These are phyloP conservation scores for Teunomyces kruisii DNA, from an alignment of 805 yeast genomes.

Conservation along the genomic window DNA sequence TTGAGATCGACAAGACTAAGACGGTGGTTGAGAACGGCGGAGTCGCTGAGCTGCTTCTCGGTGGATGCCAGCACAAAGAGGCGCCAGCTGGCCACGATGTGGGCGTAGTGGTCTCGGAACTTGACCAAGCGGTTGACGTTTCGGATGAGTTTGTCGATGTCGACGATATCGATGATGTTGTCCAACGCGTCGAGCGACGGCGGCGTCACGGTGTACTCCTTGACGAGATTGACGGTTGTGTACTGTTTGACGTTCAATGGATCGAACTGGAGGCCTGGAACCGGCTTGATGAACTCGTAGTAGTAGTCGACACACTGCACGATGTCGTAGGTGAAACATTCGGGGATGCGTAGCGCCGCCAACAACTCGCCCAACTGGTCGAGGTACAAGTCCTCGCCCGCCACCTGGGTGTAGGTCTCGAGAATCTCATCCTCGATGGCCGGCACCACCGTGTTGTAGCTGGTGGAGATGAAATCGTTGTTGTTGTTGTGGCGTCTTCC, in stretches of 20 bases:
- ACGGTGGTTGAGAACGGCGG: constrained; percentile 13
- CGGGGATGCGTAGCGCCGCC: constrained; percentile 25
- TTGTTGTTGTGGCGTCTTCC: background rate
- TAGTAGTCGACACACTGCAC: constrained; percentile 29
- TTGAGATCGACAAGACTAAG: constrained; percentile 30
- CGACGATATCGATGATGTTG: constrained; percentile 38
- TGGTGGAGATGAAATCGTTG: background rate
- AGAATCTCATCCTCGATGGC: constrained; percentile 37
- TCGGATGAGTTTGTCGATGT: constrained; percentile 37
- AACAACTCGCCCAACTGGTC: constrained; percentile 26
- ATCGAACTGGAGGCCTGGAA: constrained; percentile 10
- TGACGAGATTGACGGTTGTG: constrained; percentile 25
- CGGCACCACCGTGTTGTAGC: constrained; percentile 16
- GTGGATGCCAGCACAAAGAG: constrained; percentile 25
- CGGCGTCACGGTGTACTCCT: constrained; percentile 28
- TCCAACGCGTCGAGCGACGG: constrained; percentile 8
- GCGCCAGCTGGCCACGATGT: constrained; percentile 32
- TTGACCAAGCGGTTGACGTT: constrained; percentile 28
- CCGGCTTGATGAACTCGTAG: constrained; percentile 24
- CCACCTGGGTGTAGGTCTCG: constrained; percentile 26
- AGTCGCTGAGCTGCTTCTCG: constrained; percentile 1
- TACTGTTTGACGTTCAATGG: constrained; percentile 19
- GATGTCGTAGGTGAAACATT: constrained; percentile 34
- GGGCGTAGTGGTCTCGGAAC: constrained; percentile 29
- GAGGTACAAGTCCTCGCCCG: constrained; percentile 28